Conservation (phyloP, 805 yeast species). For the Saccharomycopsis oosterbeekiorum region DNA sequence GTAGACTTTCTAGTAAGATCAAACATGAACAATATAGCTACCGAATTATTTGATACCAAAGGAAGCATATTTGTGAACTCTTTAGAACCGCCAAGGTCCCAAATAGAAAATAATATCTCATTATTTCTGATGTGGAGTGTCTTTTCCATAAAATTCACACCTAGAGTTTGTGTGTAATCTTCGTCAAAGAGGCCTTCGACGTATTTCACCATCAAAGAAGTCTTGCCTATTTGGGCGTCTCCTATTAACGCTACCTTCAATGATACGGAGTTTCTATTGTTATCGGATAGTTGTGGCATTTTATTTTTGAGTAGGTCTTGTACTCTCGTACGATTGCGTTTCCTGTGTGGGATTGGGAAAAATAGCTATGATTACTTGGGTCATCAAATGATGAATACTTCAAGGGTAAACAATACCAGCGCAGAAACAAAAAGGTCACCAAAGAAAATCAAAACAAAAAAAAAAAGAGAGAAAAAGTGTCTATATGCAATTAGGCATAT, state of each 20-base stretch:
- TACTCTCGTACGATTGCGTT: too few relatives aligned
- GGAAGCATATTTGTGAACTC: constrained; percentile 96
- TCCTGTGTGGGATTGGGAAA: too few relatives aligned
- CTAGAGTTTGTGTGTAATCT: constrained; percentile 86
- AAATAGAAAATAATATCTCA: constrained; percentile 79
- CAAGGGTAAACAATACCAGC: too few relatives aligned
- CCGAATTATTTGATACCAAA: constrained; percentile 83
- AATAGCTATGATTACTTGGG: too few relatives aligned
- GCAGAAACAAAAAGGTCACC: neutral
- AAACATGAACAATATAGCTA: constrained; percentile 81
- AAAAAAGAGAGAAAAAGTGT: neutral
- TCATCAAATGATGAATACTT: too few relatives aligned
- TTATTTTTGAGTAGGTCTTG: neutral
- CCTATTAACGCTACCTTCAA: constrained; percentile 89
- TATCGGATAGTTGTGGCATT: constrained; percentile 4
- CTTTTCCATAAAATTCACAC: constrained; percentile 92
- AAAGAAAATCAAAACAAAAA: neutral
- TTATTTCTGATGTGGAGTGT: constrained; percentile 76
- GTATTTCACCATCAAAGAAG: constrained; percentile 92
- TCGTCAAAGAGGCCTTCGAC: constrained; percentile 93
- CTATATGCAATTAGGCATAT: too few relatives aligned
- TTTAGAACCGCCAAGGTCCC: constrained; percentile 95
- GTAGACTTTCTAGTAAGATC: constrained; percentile 84
- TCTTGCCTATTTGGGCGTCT: constrained; percentile 93
- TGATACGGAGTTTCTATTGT: constrained; percentile 38